Evolutionary conservation across 352 stramenopile species (phyloP), one percentile per base, ranked within the genome.

Genomic region (Phytophthora pinifolia): DNA sequence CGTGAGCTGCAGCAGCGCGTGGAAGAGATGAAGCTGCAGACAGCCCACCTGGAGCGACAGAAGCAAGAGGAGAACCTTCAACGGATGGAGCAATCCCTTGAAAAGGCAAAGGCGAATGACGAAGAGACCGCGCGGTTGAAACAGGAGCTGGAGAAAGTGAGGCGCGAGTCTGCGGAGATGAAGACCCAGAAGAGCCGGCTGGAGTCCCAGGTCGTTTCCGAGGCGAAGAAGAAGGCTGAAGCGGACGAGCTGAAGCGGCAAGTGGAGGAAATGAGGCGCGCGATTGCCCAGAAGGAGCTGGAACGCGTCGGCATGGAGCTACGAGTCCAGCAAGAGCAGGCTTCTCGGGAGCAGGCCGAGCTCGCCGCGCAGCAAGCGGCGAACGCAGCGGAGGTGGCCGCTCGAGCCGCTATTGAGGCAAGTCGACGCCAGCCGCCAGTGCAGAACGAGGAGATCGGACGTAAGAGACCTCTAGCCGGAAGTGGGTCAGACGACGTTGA

Each of bases 341-440:
- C 60, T 14, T 71, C 72, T 46, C 79, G 83, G n/a, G 62, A 85
- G 25, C 72, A 87, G 42, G 83, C 83, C 4, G 81, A 92, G 46
- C 33, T 72, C 0, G 81, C 79, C 14, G 82, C 83, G 9, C 67
- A 70, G 18, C 69, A 77, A 39, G 84, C 82, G n/a, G 80, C 82
- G 3, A 56, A 79, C 8, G 80, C 80, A 17, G 84, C 82, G 27
- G 76, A 79, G 34, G 46, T 90, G 35, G 86, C 84, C 15, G 84
- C 84, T 12, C 79, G 72, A 35, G 82, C 81, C 29, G 83, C 83
- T 9, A 65, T 92, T 25, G 81, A 87, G 65, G 83, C 81, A 2
- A 72, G 78, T 29, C 66, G 71, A 36, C 65, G 67, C 54, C 79
- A 74, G 50, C 50, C 54, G 41, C 54, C 36, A 39, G 43, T 46